These are phyloP conservation scores for Tarenaya hassleriana DNA, from an alignment of 345 rosid species.

Conservation along the genomic window DNA sequence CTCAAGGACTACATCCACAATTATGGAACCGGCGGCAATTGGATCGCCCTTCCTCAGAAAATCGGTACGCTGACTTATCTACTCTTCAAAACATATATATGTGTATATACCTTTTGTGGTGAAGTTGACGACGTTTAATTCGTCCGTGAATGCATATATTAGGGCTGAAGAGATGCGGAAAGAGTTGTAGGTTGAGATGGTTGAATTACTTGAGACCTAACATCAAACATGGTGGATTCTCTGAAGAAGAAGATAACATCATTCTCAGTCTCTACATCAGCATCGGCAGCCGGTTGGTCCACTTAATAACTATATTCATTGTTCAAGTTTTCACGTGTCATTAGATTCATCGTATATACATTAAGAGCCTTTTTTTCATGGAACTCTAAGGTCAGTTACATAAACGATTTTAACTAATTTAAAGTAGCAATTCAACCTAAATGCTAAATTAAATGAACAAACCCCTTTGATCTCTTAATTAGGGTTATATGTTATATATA, in stretches of 20 bases:
- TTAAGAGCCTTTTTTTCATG: too few relatives aligned
- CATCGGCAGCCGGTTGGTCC: constrained; percentile 84
- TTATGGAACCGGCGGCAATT: constrained; percentile 84
- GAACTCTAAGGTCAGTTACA: too few relatives aligned
- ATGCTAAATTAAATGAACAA: too few relatives aligned
- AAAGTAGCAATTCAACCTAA: too few relatives aligned
- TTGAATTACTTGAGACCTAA: constrained; percentile 92
- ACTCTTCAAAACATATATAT: neutral
- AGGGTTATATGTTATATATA: too few relatives aligned
- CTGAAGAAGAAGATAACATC: constrained; percentile 96
- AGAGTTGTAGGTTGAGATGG: constrained; percentile 98
- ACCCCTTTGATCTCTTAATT: constrained; percentile 1
- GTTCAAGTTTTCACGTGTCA: too few relatives aligned
- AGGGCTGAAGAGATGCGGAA: constrained; percentile 97
- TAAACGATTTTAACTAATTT: too few relatives aligned
- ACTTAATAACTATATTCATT: constrained; percentile 11
- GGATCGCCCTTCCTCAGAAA: constrained; percentile 98
- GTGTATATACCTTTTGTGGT: neutral
- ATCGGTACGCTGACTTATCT: constrained; percentile 46
- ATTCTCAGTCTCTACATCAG: constrained; percentile 95
- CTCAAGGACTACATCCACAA: constrained; percentile 83
- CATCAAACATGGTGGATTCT: constrained; percentile 94
- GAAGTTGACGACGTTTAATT: too few relatives aligned
- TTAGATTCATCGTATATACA: too few relatives aligned
- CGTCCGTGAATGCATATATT: constrained; percentile 4